These are phyloP conservation scores for Verbena officinalis DNA, from an alignment of 257 asterid species.

Conservation along the genomic window DNA sequence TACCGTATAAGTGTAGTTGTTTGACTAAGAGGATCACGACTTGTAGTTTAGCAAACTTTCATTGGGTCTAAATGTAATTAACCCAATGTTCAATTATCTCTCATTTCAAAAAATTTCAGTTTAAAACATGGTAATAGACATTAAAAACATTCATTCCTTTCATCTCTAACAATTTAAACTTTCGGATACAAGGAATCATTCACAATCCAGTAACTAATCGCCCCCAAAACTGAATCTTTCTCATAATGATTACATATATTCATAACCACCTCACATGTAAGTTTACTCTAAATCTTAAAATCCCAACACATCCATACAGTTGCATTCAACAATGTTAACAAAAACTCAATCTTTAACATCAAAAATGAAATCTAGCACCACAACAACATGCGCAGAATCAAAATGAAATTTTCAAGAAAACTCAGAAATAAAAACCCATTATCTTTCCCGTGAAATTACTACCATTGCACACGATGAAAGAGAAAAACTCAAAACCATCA, in stretches of 20 bases:
- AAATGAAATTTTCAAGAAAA: slow-evolving; percentile 22
- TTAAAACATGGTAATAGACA: too few species aligned
- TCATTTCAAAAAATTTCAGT: too few species aligned
- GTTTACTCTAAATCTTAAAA: neutral
- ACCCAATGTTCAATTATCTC: too few species aligned
- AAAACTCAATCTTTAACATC: slow-evolving; percentile 7
- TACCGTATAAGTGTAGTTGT: too few species aligned
- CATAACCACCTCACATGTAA: too few species aligned
- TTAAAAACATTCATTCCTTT: too few species aligned
- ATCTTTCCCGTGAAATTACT: slow-evolving; percentile 8
- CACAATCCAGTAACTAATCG: neutral
- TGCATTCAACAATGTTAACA: slow-evolving; percentile 3
- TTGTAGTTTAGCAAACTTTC: too few species aligned
- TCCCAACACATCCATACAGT: neutral
- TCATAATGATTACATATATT: too few species aligned
- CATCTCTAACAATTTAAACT: too few species aligned
- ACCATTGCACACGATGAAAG: slow-evolving; percentile 6
- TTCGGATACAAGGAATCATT: too few species aligned
- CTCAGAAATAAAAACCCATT: neutral
- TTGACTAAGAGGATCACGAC: too few species aligned
- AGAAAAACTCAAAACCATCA: neutral
- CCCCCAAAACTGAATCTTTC: neutral
- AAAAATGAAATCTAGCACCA: slow-evolving; percentile 2
- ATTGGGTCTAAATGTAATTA: too few species aligned
- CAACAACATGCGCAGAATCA: slow-evolving; percentile 6